These are phyloP conservation scores for Suillus placidus DNA, from an alignment of 768 basidiomycete species.

Conservation along the genomic window DNA sequence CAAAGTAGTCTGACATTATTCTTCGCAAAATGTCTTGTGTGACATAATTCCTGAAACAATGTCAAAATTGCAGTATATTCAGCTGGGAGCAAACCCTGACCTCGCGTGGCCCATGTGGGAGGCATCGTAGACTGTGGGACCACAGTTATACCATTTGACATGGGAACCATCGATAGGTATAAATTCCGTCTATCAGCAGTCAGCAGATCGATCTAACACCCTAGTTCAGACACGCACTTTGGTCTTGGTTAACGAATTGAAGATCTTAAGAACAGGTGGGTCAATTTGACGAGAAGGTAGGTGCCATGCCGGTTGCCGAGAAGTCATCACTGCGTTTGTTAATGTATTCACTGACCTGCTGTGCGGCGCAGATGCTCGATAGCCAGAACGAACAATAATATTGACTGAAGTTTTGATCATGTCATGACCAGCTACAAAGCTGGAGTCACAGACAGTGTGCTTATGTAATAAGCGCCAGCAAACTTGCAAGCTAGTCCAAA, in stretches of 20 bases:
- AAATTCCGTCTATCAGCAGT: slow-evolving; percentile 67
- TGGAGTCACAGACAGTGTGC: slow-evolving; percentile 3
- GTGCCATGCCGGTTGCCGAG: slow-evolving; percentile 59
- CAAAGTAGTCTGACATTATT: slow-evolving; percentile 94
- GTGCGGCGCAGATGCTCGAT: slow-evolving; percentile 15
- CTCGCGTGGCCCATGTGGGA: slow-evolving; percentile 99
- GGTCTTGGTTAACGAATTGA: slow-evolving; percentile 89
- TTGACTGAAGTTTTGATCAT: slow-evolving; percentile 30
- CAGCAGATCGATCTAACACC: slow-evolving; percentile 15
- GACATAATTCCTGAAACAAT: slow-evolving; percentile 80
- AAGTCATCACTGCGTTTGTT: slow-evolving; percentile 45
- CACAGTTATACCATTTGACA: slow-evolving; percentile 99
- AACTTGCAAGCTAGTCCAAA: not conserved
- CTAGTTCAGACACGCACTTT: slow-evolving; percentile 61
- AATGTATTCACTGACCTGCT: slow-evolving; percentile 9
- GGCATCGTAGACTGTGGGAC: slow-evolving; percentile 97
- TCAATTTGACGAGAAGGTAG: slow-evolving; percentile 39
- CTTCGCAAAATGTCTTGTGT: slow-evolving; percentile 90
- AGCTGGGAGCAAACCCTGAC: slow-evolving; percentile 42
- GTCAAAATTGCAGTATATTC: slow-evolving; percentile 7
- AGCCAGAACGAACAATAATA: slow-evolving; percentile 6
- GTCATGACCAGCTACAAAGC: slow-evolving; percentile 7
- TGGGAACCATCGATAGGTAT: slow-evolving; percentile 65
- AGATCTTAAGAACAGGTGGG: slow-evolving; percentile 67
- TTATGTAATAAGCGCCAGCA: slow-evolving; percentile 9